phyloP scores from a whole-genome alignment of 257 asterid genomes.

The Nyctanthes arbortristis region DNA sequence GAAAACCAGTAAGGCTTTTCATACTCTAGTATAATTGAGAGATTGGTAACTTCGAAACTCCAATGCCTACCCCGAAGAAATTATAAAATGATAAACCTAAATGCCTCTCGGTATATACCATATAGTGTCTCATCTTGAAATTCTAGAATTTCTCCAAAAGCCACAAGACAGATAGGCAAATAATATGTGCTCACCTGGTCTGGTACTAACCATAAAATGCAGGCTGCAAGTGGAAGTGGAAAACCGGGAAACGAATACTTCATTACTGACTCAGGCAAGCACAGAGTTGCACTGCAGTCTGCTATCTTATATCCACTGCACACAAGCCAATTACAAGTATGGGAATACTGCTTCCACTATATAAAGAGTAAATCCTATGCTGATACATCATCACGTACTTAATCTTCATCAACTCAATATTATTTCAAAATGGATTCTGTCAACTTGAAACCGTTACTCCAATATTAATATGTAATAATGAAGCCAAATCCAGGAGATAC shows the following conservation, averaged over 20 bases:
- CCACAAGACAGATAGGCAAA: too few species aligned
- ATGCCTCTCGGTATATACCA: too few species aligned
- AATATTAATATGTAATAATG: background rate
- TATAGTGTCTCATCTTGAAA: too few species aligned
- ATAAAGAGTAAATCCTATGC: constrained; percentile 1
- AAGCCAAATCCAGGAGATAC: background rate
- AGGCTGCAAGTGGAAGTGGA: background rate
- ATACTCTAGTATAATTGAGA: too few species aligned
- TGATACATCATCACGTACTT: background rate
- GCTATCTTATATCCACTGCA: background rate
- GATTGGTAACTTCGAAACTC: too few species aligned
- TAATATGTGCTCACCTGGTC: too few species aligned
- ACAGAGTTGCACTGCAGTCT: background rate
- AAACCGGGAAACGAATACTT: too few species aligned
- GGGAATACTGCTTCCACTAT: background rate
- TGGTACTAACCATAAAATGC: background rate
- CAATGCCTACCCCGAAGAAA: too few species aligned
- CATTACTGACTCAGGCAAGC: background rate
- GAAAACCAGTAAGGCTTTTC: too few species aligned
- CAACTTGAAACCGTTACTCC: background rate
- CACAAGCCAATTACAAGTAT: background rate
- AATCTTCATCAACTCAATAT: background rate
- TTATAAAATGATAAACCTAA: too few species aligned
- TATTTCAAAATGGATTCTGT: background rate
- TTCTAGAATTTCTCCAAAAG: too few species aligned